Evolutionary conservation across 1,284 basidiomycete species (phyloP), one percentile per base, ranked within the genome.

Genomic region (Ganoderma leucocontextum): DNA sequence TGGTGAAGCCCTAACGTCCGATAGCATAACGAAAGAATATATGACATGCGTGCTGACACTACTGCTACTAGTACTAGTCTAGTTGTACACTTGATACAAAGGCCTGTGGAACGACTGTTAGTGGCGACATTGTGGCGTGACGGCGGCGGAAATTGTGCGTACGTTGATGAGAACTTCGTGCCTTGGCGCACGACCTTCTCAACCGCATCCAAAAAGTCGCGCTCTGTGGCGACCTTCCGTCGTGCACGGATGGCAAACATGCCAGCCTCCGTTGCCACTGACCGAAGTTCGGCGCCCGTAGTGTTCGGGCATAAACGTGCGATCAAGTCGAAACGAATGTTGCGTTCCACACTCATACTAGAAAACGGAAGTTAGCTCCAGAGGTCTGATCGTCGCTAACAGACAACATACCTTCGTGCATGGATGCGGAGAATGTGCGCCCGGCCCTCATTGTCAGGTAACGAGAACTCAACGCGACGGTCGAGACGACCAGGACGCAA

Each of bases 161-260:
- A 93, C 85, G 94, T 96, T 87, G 89, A 92, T 15, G 92, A 94
- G 82, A 99, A 99, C 84, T 99, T 99, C 76, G 95, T 97, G 62
- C 97, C 97, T 83, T 99, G 97, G 77, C 96, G 87, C 62, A 99
- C 96, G 68, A 99, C 97, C 85, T 99, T 99, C 84, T 99, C 97
- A 4, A 99, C 97, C 6, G 96, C 95, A 78, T 98, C 96, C 77
- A 99, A 82, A 84, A 99, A 99, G 82, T 99, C 98, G 67, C 96
- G 91, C 80, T 99, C 98, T 5, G 95, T 97, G 0, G 97, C 96
- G 8, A 99, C 96, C 83, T 99, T 99, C 81, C 98, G 88, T 75
- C 98, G 87, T 65, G 96, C 95, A 70, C 98, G 92, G 76, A 99
- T 99, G 0, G 98, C 97, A 83, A 98, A 99, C 98, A 99, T 99